Conservation (phyloP, 2,329 filamentous ascomycete species). For the Neopestalotiopsis sp. region DNA sequence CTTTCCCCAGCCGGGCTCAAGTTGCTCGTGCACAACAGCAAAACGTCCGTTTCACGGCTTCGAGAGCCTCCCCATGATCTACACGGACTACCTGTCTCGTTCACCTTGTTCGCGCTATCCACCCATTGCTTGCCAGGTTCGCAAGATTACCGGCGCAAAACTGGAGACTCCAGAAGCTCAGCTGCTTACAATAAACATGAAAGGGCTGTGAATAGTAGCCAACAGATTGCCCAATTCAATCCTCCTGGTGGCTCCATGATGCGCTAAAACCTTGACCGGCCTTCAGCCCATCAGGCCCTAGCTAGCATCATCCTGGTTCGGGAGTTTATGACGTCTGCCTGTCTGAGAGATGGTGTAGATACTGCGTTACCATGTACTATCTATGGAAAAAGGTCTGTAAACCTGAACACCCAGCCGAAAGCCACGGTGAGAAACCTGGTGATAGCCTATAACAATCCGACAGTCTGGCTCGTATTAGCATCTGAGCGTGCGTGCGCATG, state of each 20-base stretch:
- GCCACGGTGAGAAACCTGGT: not conserved
- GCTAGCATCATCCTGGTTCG: not conserved
- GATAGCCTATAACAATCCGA: not conserved
- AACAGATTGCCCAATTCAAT: not conserved
- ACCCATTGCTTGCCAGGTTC: not conserved
- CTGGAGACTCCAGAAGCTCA: not conserved
- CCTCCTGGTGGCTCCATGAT: not conserved
- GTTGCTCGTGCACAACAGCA: not conserved
- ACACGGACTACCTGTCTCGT: not conserved
- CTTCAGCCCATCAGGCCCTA: not conserved
- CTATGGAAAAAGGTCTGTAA: not conserved
- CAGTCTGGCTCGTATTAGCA: not conserved
- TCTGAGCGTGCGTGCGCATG: no score
- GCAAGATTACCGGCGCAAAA: not conserved
- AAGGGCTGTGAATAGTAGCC: not conserved
- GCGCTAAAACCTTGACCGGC: not conserved
- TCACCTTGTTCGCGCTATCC: not conserved
- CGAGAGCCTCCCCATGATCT: constrained; percentile 1
- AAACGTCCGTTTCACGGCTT: not conserved
- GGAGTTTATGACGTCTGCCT: not conserved
- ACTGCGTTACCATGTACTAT: no score
- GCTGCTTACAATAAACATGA: not conserved
- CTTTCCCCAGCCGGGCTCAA: not conserved
- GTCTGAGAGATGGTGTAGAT: not conserved
- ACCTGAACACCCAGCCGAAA: not conserved